phyloP scores from a whole-genome alignment of 345 rosid species.

The Moricandia arvensis region DNA sequence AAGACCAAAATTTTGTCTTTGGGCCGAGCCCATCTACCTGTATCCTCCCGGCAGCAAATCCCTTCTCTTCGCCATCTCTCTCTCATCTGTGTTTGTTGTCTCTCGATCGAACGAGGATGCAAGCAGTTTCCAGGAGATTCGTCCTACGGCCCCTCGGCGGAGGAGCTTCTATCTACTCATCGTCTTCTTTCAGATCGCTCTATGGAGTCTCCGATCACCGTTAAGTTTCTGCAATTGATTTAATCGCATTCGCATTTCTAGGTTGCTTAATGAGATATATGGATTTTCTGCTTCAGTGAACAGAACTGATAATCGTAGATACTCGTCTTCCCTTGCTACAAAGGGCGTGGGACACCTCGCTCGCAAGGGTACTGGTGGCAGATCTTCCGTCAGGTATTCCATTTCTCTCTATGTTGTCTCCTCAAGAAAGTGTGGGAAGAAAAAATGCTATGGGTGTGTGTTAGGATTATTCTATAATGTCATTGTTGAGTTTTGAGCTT shows the following conservation, averaged over 20 bases:
- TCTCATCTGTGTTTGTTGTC: conserved; percentile 22
- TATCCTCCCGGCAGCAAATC: not conserved
- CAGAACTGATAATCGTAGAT: conserved; percentile 60
- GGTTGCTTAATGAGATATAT: not conserved
- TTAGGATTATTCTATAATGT: not conserved
- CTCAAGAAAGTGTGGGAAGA: not conserved
- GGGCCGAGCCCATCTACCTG: too few species aligned
- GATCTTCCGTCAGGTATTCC: conserved; percentile 91
- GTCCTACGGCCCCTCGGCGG: conserved; percentile 52
- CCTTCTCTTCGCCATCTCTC: not conserved
- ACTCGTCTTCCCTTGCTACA: conserved; percentile 62
- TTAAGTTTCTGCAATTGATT: conserved; percentile 32
- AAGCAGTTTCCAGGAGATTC: conserved; percentile 63
- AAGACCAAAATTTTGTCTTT: too few species aligned
- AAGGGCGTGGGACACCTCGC: conserved; percentile 79
- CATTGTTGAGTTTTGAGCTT: not conserved
- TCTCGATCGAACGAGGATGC: conserved; percentile 52
- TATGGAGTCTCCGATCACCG: conserved; percentile 56
- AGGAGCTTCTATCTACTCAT: conserved; percentile 38
- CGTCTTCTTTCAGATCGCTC: conserved; percentile 48
- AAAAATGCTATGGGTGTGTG: not conserved
- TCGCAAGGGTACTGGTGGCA: conserved; percentile 98
- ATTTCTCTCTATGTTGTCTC: not conserved
- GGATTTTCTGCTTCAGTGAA: conserved; percentile 41
- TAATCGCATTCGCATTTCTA: conserved; percentile 2